Conservation (phyloP, 768 basidiomycete species). For the Podaxis pistillaris region DNA sequence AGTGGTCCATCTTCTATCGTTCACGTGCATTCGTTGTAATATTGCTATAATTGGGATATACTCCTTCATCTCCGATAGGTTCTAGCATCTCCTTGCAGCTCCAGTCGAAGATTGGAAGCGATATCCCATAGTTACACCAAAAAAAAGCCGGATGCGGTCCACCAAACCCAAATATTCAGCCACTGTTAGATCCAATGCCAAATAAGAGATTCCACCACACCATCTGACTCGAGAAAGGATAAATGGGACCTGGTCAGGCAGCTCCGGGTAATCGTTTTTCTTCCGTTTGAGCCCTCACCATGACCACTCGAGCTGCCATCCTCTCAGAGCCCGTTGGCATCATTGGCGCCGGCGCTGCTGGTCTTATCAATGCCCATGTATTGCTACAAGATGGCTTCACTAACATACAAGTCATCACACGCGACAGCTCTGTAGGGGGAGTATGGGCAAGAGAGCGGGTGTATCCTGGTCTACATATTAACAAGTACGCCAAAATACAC, state of each 20-base stretch:
- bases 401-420: conserved; percentile 51
- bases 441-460: conserved; percentile 57
- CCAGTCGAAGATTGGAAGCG: no score
- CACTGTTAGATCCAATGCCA: no score
- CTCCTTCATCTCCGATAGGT: no score
- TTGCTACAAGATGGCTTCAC: conserved; percentile 57
- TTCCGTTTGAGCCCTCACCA: background rate
- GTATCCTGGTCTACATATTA: conserved; percentile 55
- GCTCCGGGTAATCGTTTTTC: background rate
- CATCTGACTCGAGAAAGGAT: background rate
- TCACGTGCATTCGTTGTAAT: no score
- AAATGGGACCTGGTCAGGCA: background rate
- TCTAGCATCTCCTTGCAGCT: no score
- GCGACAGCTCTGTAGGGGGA: conserved; percentile 55
- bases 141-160: no score
- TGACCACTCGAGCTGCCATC: background rate
- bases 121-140: no score
- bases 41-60: no score
- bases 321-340: conserved; percentile 36
- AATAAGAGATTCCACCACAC: background rate
- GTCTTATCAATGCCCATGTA: conserved; percentile 56
- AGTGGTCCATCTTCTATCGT: no score
- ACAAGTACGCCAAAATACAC: conserved; percentile 47
- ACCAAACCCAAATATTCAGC: no score
- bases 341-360: conserved; percentile 59